These are phyloP conservation scores for Kokia cookei DNA, from an alignment of 441 rosid species.

Conservation along the genomic window DNA sequence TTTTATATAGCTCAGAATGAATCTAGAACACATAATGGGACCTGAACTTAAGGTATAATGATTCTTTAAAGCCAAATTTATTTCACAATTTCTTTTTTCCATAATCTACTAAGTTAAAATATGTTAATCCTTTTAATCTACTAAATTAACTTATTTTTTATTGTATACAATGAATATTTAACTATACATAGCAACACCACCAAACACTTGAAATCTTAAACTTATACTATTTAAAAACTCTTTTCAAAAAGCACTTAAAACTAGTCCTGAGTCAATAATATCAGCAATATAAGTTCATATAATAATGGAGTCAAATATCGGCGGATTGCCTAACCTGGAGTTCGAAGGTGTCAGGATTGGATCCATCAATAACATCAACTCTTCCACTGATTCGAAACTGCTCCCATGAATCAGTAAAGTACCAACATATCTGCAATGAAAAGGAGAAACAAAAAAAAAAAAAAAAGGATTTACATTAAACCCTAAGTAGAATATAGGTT, in stretches of 20 bases:
- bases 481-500: neutral
- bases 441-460: neutral
- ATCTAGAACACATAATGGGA: no score
- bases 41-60: no score
- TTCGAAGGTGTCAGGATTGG: conserved; percentile 46
- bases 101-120: neutral
- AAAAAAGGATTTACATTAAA: neutral
- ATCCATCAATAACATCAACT: conserved; percentile 63
- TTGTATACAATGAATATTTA: no score
- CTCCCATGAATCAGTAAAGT: conserved; percentile 83
- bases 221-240: no score
- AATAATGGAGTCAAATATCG: neutral
- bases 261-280: neutral
- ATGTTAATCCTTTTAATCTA: neutral
- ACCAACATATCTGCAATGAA: conserved; percentile 66
- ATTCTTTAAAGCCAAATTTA: no score
- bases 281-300: neutral
- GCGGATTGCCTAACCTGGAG: conserved; percentile 44
- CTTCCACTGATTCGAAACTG: conserved; percentile 80
- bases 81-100: no score
- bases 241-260: neutral
- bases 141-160: no score
- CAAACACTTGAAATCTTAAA: no score
- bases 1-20: no score
- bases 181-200: no score